These are phyloP conservation scores for Tephrocybe rancida DNA, from an alignment of 768 basidiomycete species.

Conservation along the genomic window DNA sequence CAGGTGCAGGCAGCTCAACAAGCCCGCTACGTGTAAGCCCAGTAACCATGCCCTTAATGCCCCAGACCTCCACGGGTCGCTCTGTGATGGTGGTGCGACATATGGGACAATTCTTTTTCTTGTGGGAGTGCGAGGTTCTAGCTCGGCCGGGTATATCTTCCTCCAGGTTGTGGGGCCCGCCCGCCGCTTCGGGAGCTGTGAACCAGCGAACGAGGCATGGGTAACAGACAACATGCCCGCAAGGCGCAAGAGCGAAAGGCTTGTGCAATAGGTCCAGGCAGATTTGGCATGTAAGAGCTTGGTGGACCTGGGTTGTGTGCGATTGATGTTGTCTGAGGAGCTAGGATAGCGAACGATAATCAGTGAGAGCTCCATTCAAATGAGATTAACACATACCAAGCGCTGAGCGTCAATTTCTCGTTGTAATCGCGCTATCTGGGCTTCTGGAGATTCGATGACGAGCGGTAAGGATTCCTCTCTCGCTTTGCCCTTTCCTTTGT, in stretches of 20 bases:
- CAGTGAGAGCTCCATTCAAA: background rate
- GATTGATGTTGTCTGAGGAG: slow-evolving; percentile 55
- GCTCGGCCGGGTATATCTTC: slow-evolving; percentile 39
- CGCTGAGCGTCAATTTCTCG: slow-evolving; percentile 43
- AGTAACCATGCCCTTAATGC: slow-evolving; percentile 66
- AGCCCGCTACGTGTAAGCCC: slow-evolving; percentile 57
- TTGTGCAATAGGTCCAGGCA: slow-evolving; percentile 75
- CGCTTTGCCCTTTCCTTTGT: slow-evolving; percentile 44
- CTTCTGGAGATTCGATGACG: slow-evolving; percentile 19
- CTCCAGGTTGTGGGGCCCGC: slow-evolving; percentile 5
- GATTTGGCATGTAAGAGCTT: slow-evolving; percentile 75
- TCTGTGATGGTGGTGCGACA: slow-evolving; percentile 64
- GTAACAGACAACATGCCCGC: slow-evolving; percentile 76
- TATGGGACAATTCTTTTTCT: slow-evolving; percentile 72
- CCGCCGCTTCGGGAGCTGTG: slow-evolving; percentile 40
- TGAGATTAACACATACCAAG: slow-evolving; percentile 29
- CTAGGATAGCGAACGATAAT: slow-evolving; percentile 27
- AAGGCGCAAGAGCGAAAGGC: slow-evolving; percentile 75
- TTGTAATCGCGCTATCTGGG: slow-evolving; percentile 41
- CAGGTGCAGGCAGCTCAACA: slow-evolving; percentile 31
- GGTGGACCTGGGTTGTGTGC: slow-evolving; percentile 55
- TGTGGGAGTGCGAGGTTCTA: slow-evolving; percentile 43
- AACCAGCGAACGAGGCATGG: slow-evolving; percentile 80
- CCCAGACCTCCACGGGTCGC: slow-evolving; percentile 72
- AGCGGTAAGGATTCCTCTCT: slow-evolving; percentile 22